Base-by-base conservation (phyloP, 345 rosid species). In the Moringa oleifera region DNA sequence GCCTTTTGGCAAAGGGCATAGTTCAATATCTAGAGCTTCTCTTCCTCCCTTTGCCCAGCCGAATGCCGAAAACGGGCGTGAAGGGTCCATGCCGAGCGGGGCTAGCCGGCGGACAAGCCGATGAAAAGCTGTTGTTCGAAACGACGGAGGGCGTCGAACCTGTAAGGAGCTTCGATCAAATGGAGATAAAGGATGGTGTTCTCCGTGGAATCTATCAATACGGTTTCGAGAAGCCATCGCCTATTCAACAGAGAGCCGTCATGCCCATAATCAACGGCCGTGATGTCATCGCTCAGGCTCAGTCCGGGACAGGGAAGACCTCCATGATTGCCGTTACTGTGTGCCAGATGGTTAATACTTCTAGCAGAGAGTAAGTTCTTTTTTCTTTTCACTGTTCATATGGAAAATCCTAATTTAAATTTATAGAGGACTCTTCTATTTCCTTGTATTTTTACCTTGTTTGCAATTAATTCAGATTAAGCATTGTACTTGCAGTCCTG, bases 231-330 rank as follows among this genome's bases (percentile, higher is more conserved):
- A 94, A 91, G 73, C 97, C 97, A 0, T 94, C 99, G 0, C 96
- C 97, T 15, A 94, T 94, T 61, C 99, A 94, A 58, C 97, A 90
- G 76, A 81, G 97, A 22, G 97, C 97, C 0, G 92, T 94, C 18
- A 82, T 94, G 95, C 97, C 97, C 4, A 88, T 94, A 50, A 79
- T 94, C 45, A 83, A 80, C 65, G 97, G 99, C 3, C 86, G 97
- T 0, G 99, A 94, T 60, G 97, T 91, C 8, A 94, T 94, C 23
- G 97, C 99, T 4, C 97, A 94, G 75, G 99, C 99, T 2, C 99
- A 90, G 64, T 94, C 96, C n/a, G 99, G 99, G 72, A 94, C 96
- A 0, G 97, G 97, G 2, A 94, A 94, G 69, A 88, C 95, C 60
- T 88, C 97, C 55, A 87, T 94, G 99, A 91, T 94, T 71, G 97